phyloP scores from a whole-genome alignment of 2,329 filamentous ascomycete genomes.

The Aspergillus tubingensis region DNA sequence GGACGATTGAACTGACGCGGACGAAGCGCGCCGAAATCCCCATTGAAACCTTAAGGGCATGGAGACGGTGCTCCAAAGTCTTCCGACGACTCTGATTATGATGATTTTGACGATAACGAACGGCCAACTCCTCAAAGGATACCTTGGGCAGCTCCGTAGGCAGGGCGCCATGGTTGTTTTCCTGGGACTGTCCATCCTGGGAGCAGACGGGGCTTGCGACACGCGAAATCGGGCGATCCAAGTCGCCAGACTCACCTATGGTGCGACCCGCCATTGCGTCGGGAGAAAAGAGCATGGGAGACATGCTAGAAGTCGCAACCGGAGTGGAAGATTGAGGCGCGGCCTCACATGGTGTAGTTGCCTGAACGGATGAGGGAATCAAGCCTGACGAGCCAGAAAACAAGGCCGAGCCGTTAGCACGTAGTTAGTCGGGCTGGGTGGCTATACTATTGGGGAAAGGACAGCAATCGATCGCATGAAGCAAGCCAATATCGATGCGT shows the following conservation, averaged over 20 bases:
- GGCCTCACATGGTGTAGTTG: conserved; percentile 37
- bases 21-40: conserved; percentile 46
- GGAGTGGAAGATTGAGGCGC: conserved; percentile 29
- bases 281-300: conserved; percentile 22
- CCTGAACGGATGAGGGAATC: conserved; percentile 29
- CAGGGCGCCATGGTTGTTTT: conserved; percentile 16
- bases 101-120: conserved; percentile 44
- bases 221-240: conserved; percentile 32
- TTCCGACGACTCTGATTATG: conserved; percentile 46
- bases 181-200: conserved; percentile 21
- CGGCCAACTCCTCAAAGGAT: conserved; percentile 49
- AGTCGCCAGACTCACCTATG: conserved; percentile 39
- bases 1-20: conserved; percentile 44
- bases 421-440: conserved; percentile 6
- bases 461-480: not conserved
- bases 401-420: conserved; percentile 9
- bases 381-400: conserved; percentile 19
- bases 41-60: conserved; percentile 46
- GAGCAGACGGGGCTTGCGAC: conserved; percentile 23
- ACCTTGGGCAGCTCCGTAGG: conserved; percentile 31
- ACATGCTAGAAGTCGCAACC: conserved; percentile 27
- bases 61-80: conserved; percentile 42
- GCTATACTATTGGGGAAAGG: not conserved
- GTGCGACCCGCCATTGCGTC: conserved; percentile 25
- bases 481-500: conserved; percentile 1